Evolutionary conservation across 495 filamentous ascomycete species (phyloP).

Genomic region (Podospora fimiseda): DNA sequence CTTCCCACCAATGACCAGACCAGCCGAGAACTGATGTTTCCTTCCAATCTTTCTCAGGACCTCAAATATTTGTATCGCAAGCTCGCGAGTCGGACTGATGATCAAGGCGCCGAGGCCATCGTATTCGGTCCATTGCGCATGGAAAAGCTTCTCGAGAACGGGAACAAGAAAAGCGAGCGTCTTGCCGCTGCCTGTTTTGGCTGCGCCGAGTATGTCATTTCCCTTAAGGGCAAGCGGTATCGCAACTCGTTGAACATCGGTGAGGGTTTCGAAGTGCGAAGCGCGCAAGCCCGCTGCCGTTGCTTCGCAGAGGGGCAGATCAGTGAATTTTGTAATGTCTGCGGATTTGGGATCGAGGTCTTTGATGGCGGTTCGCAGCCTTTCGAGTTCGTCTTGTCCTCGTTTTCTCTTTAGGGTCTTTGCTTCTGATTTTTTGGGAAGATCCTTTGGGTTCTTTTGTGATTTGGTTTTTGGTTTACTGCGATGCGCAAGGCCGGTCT

Average conservation of each 20-base stretch:
- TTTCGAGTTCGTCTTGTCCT: constrained; percentile 50
- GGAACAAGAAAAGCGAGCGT: constrained; percentile 91
- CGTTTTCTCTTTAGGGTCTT: constrained; percentile 40
- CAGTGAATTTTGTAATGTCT: constrained; percentile 56
- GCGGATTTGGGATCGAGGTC: constrained; percentile 43
- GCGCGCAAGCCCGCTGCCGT: constrained; percentile 72
- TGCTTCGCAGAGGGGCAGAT: constrained; percentile 81
- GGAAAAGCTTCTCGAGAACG: constrained; percentile 90
- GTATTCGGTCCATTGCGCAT: constrained; percentile 78
- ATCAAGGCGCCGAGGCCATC: constrained; percentile 92
- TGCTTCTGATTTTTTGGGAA: constrained; percentile 27
- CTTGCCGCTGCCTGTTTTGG: constrained; percentile 95
- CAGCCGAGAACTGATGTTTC: constrained; percentile 86
- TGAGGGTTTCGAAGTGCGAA: constrained; percentile 85
- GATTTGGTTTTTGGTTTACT: constrained; percentile 11
- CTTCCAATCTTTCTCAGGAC: constrained; percentile 86
- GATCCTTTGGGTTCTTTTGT: constrained; percentile 5
- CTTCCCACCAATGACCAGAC: constrained; percentile 92
- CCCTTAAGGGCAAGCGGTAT: constrained; percentile 83
- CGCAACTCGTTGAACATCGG: constrained; percentile 84
- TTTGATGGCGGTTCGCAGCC: constrained; percentile 43
- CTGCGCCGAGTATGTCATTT: constrained; percentile 84
- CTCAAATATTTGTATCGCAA: constrained; percentile 96
- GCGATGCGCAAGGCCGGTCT: constrained; percentile 13
- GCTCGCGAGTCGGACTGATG: constrained; percentile 87